Conservation (phyloP, 345 rosid species). For the Populus pruinosa region DNA sequence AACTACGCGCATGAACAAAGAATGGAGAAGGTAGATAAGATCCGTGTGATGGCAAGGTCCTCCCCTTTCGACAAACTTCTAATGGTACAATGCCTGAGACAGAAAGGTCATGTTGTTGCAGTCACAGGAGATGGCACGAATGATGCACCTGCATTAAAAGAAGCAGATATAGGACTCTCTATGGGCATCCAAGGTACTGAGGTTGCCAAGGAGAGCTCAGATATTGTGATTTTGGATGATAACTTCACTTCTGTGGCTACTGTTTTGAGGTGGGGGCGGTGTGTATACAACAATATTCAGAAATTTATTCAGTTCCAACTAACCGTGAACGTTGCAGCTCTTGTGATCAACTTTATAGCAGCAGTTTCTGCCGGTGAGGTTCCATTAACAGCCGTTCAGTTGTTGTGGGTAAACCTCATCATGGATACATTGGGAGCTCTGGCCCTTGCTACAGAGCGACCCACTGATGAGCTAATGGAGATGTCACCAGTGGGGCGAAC, state of each 20-base stretch:
- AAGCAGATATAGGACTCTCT: conserved; percentile 31
- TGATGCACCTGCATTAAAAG: conserved; percentile 29
- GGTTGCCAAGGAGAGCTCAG: conserved; percentile 31
- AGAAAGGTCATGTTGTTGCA: conserved; percentile 28
- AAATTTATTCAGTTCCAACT: conserved; percentile 31
- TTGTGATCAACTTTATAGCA: conserved; percentile 28
- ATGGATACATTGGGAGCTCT: conserved; percentile 32
- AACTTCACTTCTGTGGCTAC: conserved; percentile 28
- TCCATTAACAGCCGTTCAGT: conserved; percentile 27
- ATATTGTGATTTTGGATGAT: conserved; percentile 30
- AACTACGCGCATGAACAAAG: conserved; percentile 23
- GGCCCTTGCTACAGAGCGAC: conserved; percentile 28
- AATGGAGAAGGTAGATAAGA: conserved; percentile 18
- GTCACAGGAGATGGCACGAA: conserved; percentile 33
- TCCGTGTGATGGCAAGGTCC: conserved; percentile 31
- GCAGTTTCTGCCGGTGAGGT: conserved; percentile 30
- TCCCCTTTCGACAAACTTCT: conserved; percentile 28
- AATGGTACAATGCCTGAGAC: conserved; percentile 25
- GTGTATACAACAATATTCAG: conserved; percentile 26
- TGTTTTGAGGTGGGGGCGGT: conserved; percentile 29
- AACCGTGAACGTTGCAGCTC: conserved; percentile 31
- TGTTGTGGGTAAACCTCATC: conserved; percentile 31
- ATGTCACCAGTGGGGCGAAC: conserved; percentile 22
- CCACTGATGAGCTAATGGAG: conserved; percentile 25
- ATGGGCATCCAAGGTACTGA: conserved; percentile 34